phyloP scores from a whole-genome alignment of 192 early-diverging fungal species.

The Funneliformis geosporum region DNA sequence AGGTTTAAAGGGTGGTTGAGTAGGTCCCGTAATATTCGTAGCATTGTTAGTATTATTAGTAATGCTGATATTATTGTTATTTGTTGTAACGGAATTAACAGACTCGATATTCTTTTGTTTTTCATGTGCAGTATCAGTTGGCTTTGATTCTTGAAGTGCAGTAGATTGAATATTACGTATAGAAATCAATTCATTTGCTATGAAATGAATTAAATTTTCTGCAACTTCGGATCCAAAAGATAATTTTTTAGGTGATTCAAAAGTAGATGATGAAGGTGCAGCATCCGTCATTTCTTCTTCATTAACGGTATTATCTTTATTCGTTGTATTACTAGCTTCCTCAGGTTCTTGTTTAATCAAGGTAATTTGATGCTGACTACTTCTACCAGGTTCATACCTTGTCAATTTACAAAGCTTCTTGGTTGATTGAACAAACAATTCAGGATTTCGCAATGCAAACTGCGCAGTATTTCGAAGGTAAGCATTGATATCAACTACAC shows the following conservation, averaged over 20 bases:
- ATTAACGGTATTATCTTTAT: conserved; percentile 30
- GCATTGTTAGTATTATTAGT: background rate
- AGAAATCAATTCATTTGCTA: conserved; percentile 56
- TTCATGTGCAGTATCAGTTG: background rate
- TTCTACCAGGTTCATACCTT: conserved; percentile 62
- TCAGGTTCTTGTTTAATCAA: conserved; percentile 42
- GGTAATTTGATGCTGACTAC: conserved; percentile 58
- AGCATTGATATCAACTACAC: conserved; percentile 65
- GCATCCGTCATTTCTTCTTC: conserved; percentile 39
- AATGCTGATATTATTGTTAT: conserved; percentile 12
- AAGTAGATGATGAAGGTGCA: conserved; percentile 23
- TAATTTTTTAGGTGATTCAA: conserved; percentile 44
- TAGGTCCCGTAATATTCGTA: background rate
- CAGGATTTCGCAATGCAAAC: conserved; percentile 67
- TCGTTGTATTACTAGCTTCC: conserved; percentile 24
- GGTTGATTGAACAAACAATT: conserved; percentile 66
- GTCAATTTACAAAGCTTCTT: conserved; percentile 65
- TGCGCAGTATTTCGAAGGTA: conserved; percentile 70
- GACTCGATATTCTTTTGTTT: background rate
- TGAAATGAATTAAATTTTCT: conserved; percentile 55
- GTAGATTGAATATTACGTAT: conserved; percentile 22
- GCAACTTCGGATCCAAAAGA: conserved; percentile 44
- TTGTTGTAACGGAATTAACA: background rate
- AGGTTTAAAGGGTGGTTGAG: conserved; percentile 29
- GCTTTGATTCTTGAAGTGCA: background rate